Conservation (phyloP, 495 filamentous ascomycete genomes). For the Penicillium ochrochloron region DNA sequence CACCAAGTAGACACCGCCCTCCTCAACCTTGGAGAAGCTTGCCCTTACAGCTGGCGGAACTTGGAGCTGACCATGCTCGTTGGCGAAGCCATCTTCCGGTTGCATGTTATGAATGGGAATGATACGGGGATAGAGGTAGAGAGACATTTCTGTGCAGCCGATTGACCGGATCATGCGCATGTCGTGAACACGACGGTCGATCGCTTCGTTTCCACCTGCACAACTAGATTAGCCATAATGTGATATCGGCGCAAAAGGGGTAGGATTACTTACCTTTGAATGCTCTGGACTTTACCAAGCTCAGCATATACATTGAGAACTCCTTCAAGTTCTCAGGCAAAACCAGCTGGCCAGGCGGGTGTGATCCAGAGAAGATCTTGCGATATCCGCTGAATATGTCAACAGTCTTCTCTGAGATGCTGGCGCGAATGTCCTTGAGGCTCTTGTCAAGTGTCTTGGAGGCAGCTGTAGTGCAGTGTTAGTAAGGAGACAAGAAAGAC, state of each 20-base stretch:
- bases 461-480: slow-evolving; percentile 55
- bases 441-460: slow-evolving; percentile 77
- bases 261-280: slow-evolving; percentile 69
- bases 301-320: slow-evolving; percentile 96
- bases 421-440: slow-evolving; percentile 85
- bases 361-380: slow-evolving; percentile 82
- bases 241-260: neutral
- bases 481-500: slow-evolving; percentile 8
- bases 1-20: slow-evolving; percentile 95
- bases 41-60: slow-evolving; percentile 72
- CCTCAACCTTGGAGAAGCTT: slow-evolving; percentile 88
- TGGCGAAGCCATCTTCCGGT: slow-evolving; percentile 79
- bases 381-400: slow-evolving; percentile 94
- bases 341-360: slow-evolving; percentile 91
- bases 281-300: slow-evolving; percentile 85
- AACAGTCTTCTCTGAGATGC: slow-evolving; percentile 87
- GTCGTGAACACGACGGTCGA: slow-evolving; percentile 88
- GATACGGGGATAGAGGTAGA: slow-evolving; percentile 96
- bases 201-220: slow-evolving; percentile 77
- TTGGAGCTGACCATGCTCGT: slow-evolving; percentile 82
- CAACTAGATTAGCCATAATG: slow-evolving; percentile 8
- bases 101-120: slow-evolving; percentile 86
- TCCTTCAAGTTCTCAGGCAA: slow-evolving; percentile 96
- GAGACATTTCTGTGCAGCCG: slow-evolving; percentile 79
- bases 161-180: slow-evolving; percentile 88